A percentile compares a stretch with the other conserved stretches of the same genome.
phyloP scores from a whole-genome alignment of 768 basidiomycete species.

The Tricholoma furcatifolium region DNA sequence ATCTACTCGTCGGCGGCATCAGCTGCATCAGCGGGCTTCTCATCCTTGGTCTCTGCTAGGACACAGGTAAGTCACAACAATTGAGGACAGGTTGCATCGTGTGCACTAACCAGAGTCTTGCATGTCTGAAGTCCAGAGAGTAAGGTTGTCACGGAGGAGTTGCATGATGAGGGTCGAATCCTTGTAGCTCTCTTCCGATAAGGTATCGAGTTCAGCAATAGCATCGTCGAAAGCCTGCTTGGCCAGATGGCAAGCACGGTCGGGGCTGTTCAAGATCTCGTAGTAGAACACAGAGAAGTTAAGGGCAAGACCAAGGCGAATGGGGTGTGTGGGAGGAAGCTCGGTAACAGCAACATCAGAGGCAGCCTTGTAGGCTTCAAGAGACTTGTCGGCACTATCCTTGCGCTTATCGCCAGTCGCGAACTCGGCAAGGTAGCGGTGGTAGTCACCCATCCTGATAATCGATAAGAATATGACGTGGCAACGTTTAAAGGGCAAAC shows the following conservation, averaged over 20 bases:
- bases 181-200: conserved; percentile 99
- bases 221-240: conserved; percentile 99
- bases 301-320: conserved; percentile 96
- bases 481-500: conserved; percentile 22
- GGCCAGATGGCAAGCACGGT: conserved; percentile 97
- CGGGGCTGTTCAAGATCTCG: conserved; percentile 98
- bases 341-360: conserved; percentile 96
- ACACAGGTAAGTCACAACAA: background rate
- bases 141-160: conserved; percentile 94
- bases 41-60: conserved; percentile 36
- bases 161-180: conserved; percentile 98
- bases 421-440: conserved; percentile 98
- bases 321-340: conserved; percentile 94
- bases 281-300: conserved; percentile 99
- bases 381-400: conserved; percentile 94
- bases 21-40: conserved; percentile 60
- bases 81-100: background rate
- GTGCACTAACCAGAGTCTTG: conserved; percentile 75
- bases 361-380: conserved; percentile 96
- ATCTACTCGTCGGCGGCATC: conserved; percentile 68
- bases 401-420: conserved; percentile 97
- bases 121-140: conserved; percentile 98
- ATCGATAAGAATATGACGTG: conserved; percentile 18
- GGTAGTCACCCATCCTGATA: conserved; percentile 96
- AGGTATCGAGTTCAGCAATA: conserved; percentile 97